A percentile compares a stretch with the other conserved stretches of the same genome.
These are phyloP conservation scores for Coccomyxa sp. DNA, from an alignment of 139 green algal genomes.

Conservation along the genomic window DNA sequence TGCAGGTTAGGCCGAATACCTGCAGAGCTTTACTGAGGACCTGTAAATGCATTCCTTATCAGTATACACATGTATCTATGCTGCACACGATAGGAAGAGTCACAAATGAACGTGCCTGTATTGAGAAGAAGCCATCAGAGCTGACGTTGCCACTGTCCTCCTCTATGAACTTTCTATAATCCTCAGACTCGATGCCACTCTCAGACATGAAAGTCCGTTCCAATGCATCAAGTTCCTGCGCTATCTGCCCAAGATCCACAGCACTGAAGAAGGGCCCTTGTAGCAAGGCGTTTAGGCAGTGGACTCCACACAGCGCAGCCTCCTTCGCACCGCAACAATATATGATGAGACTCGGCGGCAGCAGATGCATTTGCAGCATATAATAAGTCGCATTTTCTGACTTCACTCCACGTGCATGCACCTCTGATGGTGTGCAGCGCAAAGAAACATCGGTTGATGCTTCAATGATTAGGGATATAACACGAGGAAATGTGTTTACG, in stretches of 20 bases:
- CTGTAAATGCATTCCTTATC: slow-evolving; percentile 14
- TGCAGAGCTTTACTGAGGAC: slow-evolving; percentile 71
- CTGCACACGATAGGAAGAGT: neutral
- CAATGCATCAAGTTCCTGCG: slow-evolving; percentile 61
- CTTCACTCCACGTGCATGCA: too few relatives aligned
- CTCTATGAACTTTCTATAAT: slow-evolving; percentile 41
- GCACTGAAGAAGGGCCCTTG: slow-evolving; percentile 68
- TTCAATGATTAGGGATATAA: too few relatives aligned
- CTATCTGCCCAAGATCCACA: slow-evolving; percentile 51
- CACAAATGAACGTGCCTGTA: slow-evolving; percentile 38
- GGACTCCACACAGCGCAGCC: slow-evolving; percentile 73
- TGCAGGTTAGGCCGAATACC: slow-evolving; percentile 51
- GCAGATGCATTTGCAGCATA: too few relatives aligned
- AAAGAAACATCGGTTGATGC: too few relatives aligned
- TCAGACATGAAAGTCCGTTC: slow-evolving; percentile 66
- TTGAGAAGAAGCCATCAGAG: slow-evolving; percentile 75
- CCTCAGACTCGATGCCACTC: slow-evolving; percentile 35
- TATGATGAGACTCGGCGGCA: too few relatives aligned
- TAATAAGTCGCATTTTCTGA: too few relatives aligned
- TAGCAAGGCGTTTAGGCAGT: slow-evolving; percentile 76
- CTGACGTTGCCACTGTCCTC: slow-evolving; percentile 72
- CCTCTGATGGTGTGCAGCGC: too few relatives aligned
- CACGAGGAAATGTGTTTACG: too few relatives aligned
- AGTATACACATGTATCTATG: neutral
- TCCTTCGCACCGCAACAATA: slow-evolving; percentile 20